Conservation (phyloP, 116 monocot species). For the Iris pallida region DNA sequence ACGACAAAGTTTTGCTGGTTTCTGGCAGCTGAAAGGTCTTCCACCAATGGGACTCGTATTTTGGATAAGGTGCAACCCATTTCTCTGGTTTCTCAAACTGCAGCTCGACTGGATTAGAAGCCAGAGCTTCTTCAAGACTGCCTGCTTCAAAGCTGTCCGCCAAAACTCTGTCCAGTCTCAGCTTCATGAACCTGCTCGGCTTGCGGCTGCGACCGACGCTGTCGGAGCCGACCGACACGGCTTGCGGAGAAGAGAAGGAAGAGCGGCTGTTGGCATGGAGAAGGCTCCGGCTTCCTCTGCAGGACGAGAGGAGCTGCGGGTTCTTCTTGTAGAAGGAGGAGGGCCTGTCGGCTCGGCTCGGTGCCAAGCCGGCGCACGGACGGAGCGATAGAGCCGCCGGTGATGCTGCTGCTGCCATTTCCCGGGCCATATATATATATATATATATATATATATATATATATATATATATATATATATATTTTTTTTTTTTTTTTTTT, state of each 20-base stretch:
- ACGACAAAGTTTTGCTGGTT: conserved; percentile 26
- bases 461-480: too few relatives aligned
- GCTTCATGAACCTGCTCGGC: conserved; percentile 80
- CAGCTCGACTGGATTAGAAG: conserved; percentile 53
- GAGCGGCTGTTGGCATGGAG: background rate
- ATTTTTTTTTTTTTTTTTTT: too few relatives aligned
- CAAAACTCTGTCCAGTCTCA: conserved; percentile 89
- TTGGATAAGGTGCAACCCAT: conserved; percentile 90
- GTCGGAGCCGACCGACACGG: conserved; percentile 56
- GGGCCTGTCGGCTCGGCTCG: conserved; percentile 12
- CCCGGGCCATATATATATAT: too few relatives aligned
- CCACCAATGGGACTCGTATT: conserved; percentile 97
- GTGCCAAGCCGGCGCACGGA: conserved; percentile 29
- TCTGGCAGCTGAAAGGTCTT: conserved; percentile 61
- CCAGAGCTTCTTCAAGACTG: conserved; percentile 60
- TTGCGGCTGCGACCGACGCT: conserved; percentile 37
- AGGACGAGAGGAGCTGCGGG: conserved; percentile 5
- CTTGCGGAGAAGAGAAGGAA: conserved; percentile 18
- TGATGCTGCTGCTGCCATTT: background rate
- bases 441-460: too few relatives aligned
- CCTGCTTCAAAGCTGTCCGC: conserved; percentile 62
- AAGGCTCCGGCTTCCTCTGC: background rate
- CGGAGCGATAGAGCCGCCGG: conserved; percentile 46
- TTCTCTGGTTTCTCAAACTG: conserved; percentile 75
- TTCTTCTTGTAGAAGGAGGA: conserved; percentile 10